Evolutionary conservation across 306 rosid genomes (phyloP).

Genomic region (Argentina anserina): DNA sequence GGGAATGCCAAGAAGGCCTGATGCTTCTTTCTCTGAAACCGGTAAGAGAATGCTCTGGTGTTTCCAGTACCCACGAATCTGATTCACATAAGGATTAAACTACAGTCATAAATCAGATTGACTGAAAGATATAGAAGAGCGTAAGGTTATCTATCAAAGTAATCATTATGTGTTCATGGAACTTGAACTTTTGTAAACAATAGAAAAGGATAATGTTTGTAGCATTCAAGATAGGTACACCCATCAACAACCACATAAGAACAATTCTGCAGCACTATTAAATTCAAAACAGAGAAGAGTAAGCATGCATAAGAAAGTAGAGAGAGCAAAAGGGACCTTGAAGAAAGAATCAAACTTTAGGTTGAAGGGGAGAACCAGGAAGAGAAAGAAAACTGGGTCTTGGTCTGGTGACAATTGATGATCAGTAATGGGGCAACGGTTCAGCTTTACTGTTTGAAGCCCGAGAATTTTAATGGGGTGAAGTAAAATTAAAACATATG

Average conservation of each 20-base stretch:
- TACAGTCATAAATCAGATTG: neutral
- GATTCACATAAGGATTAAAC: neutral
- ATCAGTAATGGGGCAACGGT: neutral
- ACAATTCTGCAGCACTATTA: neutral
- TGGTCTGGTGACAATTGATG: neutral
- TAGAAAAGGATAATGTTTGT: neutral
- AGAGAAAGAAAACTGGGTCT: neutral
- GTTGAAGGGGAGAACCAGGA: neutral
- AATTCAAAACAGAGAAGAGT: neutral
- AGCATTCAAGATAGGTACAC: neutral
- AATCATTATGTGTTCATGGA: neutral
- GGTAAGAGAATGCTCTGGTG: neutral
- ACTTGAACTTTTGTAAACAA: neutral
- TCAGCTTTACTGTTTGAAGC: neutral
- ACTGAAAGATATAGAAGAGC: neutral
- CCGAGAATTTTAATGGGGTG: neutral
- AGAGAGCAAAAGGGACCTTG: neutral
- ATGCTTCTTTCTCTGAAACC: neutral
- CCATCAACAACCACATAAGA: neutral
- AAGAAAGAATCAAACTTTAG: neutral
- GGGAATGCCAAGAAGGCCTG: neutral
- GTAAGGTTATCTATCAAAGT: neutral
- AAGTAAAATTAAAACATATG: too few species aligned
- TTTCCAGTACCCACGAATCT: slow-evolving; percentile 9
- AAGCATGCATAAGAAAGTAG: neutral